These are phyloP conservation scores for Setomelanomma holmii DNA, from an alignment of 2,329 filamentous ascomycete genomes.

Conservation along the genomic window DNA sequence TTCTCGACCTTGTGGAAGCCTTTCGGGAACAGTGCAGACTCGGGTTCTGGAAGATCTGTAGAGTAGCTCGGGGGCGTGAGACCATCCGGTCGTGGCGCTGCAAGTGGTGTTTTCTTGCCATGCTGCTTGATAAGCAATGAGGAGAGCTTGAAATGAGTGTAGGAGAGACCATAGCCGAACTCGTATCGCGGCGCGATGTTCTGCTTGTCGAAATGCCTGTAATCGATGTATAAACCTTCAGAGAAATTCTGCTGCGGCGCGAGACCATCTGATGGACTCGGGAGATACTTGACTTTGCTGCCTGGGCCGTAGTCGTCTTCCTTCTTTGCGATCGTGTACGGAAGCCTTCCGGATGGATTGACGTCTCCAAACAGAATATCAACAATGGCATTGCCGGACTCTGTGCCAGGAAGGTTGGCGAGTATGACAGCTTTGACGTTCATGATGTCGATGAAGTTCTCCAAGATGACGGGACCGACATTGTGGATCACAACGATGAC, in stretches of 20 bases:
- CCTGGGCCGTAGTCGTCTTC: slow-evolving; percentile 78
- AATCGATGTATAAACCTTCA: slow-evolving; percentile 87
- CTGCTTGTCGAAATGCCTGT: slow-evolving; percentile 84
- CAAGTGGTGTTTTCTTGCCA: slow-evolving; percentile 54
- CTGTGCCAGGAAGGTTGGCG: slow-evolving; percentile 86
- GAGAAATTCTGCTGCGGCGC: slow-evolving; percentile 82
- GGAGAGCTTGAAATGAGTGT: slow-evolving; percentile 73
- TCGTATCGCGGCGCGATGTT: slow-evolving; percentile 78
- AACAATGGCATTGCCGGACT: slow-evolving; percentile 81
- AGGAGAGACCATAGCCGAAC: slow-evolving; percentile 86
- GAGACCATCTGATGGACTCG: slow-evolving; percentile 63
- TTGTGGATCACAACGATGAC: slow-evolving; percentile 88
- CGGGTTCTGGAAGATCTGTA: slow-evolving; percentile 60
- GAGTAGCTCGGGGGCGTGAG: slow-evolving; percentile 56
- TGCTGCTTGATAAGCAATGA: slow-evolving; percentile 55
- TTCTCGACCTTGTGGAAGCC: slow-evolving; percentile 69
- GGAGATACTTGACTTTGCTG: slow-evolving; percentile 72
- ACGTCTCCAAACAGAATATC: slow-evolving; percentile 81
- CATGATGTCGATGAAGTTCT: slow-evolving; percentile 79
- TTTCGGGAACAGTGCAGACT: slow-evolving; percentile 67
- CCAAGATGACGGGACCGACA: slow-evolving; percentile 81
- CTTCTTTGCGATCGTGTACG: slow-evolving; percentile 82
- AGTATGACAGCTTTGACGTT: slow-evolving; percentile 80
- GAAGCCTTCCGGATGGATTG: slow-evolving; percentile 81
- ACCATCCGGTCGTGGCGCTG: slow-evolving; percentile 43